A percentile compares a stretch with the other conserved stretches of the same genome.
Conservation (phyloP, 2,329 filamentous ascomycete species). For the Botrytis cinerea region DNA sequence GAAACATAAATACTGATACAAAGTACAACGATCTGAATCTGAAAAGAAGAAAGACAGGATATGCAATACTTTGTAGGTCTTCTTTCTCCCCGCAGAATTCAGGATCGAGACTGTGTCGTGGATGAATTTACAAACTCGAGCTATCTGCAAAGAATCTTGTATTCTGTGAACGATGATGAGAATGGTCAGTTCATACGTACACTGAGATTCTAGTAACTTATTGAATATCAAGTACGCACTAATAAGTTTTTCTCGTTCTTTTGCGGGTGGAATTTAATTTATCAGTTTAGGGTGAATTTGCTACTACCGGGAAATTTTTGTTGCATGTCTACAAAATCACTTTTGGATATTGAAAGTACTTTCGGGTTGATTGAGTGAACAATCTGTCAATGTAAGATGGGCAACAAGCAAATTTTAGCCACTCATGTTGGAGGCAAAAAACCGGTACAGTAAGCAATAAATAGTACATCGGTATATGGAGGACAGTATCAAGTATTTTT, state of each 20-base stretch:
- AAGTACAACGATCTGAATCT: too few relatives aligned
- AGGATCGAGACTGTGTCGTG: too few relatives aligned
- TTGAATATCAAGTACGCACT: not conserved
- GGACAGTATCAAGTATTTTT: not conserved
- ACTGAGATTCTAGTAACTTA: not conserved
- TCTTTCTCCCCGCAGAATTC: too few relatives aligned
- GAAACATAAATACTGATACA: too few relatives aligned
- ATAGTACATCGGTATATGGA: not conserved
- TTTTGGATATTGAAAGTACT: not conserved
- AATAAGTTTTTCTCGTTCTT: not conserved
- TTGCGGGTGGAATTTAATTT: not conserved
- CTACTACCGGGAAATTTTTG: not conserved
- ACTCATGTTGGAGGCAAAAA: not conserved
- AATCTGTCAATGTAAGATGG: not conserved
- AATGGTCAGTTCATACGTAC: too few relatives aligned
- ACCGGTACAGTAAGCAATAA: not conserved
- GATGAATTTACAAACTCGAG: not conserved
- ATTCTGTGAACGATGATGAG: not conserved
- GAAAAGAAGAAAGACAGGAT: too few relatives aligned
- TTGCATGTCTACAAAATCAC: not conserved
- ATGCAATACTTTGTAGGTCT: too few relatives aligned
- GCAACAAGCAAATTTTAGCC: fast-evolving
- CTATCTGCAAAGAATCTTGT: not conserved
- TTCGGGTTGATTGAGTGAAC: not conserved
- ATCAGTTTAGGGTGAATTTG: fast-evolving